Percentiles rank a stretch among this genome's conserved stretches.
phyloP scores from a whole-genome alignment of 257 asterid genomes.

The Apocynum venetum region DNA sequence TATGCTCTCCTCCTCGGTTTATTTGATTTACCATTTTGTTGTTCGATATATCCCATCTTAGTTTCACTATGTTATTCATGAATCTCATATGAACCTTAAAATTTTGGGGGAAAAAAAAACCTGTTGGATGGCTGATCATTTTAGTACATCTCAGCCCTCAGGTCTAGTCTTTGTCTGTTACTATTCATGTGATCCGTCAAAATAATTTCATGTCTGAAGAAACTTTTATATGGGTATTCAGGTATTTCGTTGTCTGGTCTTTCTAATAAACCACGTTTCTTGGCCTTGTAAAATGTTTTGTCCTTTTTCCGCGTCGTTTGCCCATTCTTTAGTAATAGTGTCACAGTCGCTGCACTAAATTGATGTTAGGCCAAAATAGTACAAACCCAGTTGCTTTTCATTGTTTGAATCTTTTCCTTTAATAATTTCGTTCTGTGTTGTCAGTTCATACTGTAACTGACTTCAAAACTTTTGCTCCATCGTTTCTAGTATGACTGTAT shows the following conservation, averaged over 20 bases:
- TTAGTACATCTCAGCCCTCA: background rate
- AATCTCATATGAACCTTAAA: background rate
- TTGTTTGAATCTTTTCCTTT: background rate
- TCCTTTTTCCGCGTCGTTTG: conserved; percentile 7
- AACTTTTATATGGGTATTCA: conserved; percentile 2
- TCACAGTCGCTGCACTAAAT: background rate
- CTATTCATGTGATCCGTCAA: background rate
- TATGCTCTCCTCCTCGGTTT: background rate
- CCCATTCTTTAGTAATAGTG: background rate
- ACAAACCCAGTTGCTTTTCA: background rate
- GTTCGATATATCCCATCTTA: background rate
- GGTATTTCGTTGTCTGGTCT: conserved; percentile 6
- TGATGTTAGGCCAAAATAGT: background rate
- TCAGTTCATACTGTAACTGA: background rate
- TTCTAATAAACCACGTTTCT: conserved; percentile 5
- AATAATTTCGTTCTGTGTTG: background rate
- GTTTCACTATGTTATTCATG: background rate
- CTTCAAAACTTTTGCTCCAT: conserved; percentile 1
- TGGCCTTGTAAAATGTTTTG: conserved; percentile 7
- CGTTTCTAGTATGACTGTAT: background rate
- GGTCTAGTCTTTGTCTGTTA: conserved; percentile 4
- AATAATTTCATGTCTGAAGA: background rate
- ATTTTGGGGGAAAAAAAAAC: too few relatives aligned
- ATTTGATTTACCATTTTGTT: conserved; percentile 17
- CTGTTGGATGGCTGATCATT: background rate